Conservation (phyloP, 208 protist species). For the Acanthamoeba polyphaga region DNA sequence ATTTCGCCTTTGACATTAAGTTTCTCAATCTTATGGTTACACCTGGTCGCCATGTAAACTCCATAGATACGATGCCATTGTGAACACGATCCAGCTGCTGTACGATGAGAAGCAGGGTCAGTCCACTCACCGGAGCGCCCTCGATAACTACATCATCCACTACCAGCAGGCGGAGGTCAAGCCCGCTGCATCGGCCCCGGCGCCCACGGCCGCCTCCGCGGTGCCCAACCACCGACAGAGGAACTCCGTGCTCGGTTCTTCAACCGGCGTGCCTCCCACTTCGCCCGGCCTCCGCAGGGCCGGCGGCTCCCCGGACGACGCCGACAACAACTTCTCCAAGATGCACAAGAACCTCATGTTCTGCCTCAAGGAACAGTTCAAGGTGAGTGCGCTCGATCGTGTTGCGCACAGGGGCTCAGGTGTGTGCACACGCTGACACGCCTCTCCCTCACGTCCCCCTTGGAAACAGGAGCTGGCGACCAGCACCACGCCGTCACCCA, state of each 20-base stretch:
- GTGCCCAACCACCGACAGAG: conserved; percentile 1
- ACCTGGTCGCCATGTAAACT: background rate
- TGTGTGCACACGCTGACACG: background rate
- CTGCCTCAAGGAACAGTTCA: conserved; percentile 73
- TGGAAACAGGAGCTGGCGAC: background rate
- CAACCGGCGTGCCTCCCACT: background rate
- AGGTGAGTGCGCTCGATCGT: background rate
- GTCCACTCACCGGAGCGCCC: conserved; percentile 25
- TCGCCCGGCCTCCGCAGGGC: background rate
- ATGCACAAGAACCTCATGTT: conserved; percentile 75
- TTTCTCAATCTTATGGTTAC: too few species aligned
- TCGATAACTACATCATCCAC: conserved; percentile 57
- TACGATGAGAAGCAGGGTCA: conserved; percentile 64
- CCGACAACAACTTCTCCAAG: conserved; percentile 70
- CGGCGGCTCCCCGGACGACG: background rate
- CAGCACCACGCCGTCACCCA: conserved; percentile 3
- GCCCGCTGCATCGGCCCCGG: background rate
- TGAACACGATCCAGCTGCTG: conserved; percentile 65
- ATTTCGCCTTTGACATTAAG: background rate
- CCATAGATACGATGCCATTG: conserved; percentile 57
- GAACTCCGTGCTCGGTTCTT: background rate
- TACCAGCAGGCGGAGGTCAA: conserved; percentile 31
- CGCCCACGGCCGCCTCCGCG: background rate
- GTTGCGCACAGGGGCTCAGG: background rate
- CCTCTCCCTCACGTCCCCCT: background rate